A percentile compares a stretch with the other conserved stretches of the same genome.
Conservation (phyloP, 1,284 basidiomycete genomes). For the Melampsora abietis-canadensis region DNA sequence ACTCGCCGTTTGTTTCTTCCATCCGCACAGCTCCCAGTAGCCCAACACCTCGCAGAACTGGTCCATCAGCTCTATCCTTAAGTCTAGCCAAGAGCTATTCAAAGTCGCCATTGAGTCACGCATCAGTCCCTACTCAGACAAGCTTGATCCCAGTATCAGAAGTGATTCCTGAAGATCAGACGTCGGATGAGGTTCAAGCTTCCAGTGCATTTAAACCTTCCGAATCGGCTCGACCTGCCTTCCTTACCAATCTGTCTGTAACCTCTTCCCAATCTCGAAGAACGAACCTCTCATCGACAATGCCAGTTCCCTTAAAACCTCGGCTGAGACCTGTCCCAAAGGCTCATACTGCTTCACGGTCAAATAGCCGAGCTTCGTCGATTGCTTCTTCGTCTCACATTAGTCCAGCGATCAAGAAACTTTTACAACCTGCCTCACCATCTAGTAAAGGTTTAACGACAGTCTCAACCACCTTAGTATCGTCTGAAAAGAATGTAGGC, state of each 20-base stretch:
- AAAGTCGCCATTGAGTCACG: slow-evolving; percentile 25
- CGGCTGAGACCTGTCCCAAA: slow-evolving; percentile 32
- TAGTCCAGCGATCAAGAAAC: slow-evolving; percentile 29
- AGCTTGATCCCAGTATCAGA: not conserved
- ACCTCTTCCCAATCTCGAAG: slow-evolving; percentile 7
- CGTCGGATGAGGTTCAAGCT: not conserved
- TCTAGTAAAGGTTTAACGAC: slow-evolving; percentile 25
- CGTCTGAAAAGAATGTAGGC: slow-evolving; percentile 16
- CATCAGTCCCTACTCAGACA: not conserved
- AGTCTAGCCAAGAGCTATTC: slow-evolving; percentile 32
- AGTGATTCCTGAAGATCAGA: not conserved
- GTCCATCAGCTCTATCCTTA: slow-evolving; percentile 24
- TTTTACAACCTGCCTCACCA: slow-evolving; percentile 13
- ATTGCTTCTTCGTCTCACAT: slow-evolving; percentile 22
- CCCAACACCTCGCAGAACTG: not conserved
- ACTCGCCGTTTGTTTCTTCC: slow-evolving; percentile 27
- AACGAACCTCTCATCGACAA: not conserved
- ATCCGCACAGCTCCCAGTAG: not conserved
- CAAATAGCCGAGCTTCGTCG: slow-evolving; percentile 22
- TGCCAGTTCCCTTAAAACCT: slow-evolving; percentile 18
- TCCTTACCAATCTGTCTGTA: slow-evolving; percentile 28
- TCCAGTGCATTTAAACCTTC: slow-evolving; percentile 39
- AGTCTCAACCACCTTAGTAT: slow-evolving; percentile 30
- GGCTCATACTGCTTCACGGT: slow-evolving; percentile 14
- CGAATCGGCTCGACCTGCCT: slow-evolving; percentile 38